Percentiles rank a stretch among this genome's conserved stretches.
Evolutionary conservation across 345 rosid genomes (phyloP).

Genomic region (Heritiera littoralis): DNA sequence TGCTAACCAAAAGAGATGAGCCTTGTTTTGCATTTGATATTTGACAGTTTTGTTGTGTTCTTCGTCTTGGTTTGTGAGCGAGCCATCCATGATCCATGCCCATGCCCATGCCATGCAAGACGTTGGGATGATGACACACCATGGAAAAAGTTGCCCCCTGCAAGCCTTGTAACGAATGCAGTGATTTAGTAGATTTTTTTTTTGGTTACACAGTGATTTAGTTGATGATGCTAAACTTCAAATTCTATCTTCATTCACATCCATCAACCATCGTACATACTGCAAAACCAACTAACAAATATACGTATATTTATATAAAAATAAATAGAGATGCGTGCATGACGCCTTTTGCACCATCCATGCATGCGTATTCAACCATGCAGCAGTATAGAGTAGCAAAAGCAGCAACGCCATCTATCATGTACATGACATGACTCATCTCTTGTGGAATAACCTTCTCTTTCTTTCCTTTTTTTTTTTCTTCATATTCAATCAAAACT

Average conservation of each 20-base stretch:
- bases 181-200: no score
- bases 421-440: conserved; percentile 15
- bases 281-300: no score
- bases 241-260: background rate
- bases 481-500: no score
- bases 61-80: background rate
- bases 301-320: background rate
- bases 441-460: background rate
- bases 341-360: conserved; percentile 1
- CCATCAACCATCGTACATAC: no score
- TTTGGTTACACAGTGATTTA: no score
- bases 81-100: no score
- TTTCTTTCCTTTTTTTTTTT: background rate
- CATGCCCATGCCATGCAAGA: background rate
- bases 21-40: background rate
- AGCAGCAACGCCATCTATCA: background rate
- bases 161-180: background rate
- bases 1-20: background rate
- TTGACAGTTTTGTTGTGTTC: no score
- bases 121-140: background rate
- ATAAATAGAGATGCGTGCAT: conserved; percentile 23
- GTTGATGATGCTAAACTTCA: background rate
- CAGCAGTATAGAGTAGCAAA: background rate
- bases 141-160: background rate
- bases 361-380: conserved; percentile 35